Base-by-base conservation (phyloP, 768 basidiomycete genomes). In the Chalciporus piperatus region DNA sequence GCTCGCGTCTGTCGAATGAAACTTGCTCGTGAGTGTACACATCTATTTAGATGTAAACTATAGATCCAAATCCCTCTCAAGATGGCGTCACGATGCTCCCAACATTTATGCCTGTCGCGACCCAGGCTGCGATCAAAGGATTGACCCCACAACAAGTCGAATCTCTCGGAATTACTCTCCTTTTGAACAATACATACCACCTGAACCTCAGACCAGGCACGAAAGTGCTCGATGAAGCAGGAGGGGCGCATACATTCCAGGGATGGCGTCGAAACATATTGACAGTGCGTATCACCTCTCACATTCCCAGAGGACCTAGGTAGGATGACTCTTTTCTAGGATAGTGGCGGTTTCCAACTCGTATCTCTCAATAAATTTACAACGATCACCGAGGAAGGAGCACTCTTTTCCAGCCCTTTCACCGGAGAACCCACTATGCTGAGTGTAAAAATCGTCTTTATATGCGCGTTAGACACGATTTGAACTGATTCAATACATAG, bases 71-170 rank as follows among this genome's bases (percentile, higher is more conserved):
- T 45, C 3, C 17, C 28, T 41, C 17, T 57, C 20, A 54, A 91
- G 89, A 92, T 72, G 90, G 89, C 9, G 72, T 79, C 35, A 93
- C 91, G 2, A 82, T 87, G 76, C 73, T 93, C 17, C 92, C 92
- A 2, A 91, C 92, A 0, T 95, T 95, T 61, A 95, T 94, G 92
- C 92, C 92, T 3, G 91, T 94, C 9, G 92, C 91, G 3, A 95
- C 92, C 4, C 92, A 95, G 64, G 91, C 87, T 16, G 88, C 92
- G 6, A 91, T 95, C 63, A 96, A 96, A 69, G 91, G 92, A 4
- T 71, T 95, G n/a, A 92, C 91, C 6, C 70, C 89, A 17, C 86
- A 89, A 52, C 89, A 94, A 70, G 83, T 89, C 35, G 89, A 93
- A 64, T 76, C 84, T 3, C 76, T 93, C 1, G 91, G 90, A 1